Base-by-base conservation (phyloP, 176 grass and related monocot genomes). In the Bromus sterilis region DNA sequence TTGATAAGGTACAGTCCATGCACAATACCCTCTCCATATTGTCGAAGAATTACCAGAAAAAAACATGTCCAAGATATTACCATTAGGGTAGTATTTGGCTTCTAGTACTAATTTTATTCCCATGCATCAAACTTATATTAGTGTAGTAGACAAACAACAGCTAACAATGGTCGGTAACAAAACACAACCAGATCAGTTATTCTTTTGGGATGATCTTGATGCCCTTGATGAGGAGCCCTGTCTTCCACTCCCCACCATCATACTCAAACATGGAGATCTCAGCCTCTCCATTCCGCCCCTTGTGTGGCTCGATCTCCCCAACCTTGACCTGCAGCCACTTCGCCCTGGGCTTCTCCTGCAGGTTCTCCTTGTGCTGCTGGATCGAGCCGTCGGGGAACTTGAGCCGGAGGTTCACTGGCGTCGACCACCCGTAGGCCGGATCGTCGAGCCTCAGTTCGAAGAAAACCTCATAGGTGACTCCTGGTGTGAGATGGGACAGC, bases 261-360 rank as follows among this genome's bases (percentile, higher is more conserved):
- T 82, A 87, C 64, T 85, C 77, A 24, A 85, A 79, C 84, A 93
- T 9, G 37, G 87, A 93, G 23, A 93, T 74, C 18, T 93, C 91
- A 16, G 81, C 16, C 6, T 77, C 82, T 5, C 82, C 87, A 5
- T 59, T 84, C 51, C 68, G 80, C 57, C 70, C 82, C 82, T 66
- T 76, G 58, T 75, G 62, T 7, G 81, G 24, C 4, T 46, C 85
- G 2, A 93, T 12, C 40, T 79, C 71, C 20, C 84, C 87, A 7
- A 61, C 87, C 62, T 76, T 84, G 42, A 93, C 84, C 46, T 25
- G 30, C 10, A 89, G 12, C 87, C 87, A 87, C 65, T 75, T 15
- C 13, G 24, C 62, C 36, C 51, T 68, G 10, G 81, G 77, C 66
- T 71, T 89, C 41, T 75, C 87, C 68, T 78, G 25, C 81, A 93